These are phyloP conservation scores for Podosphaera xanthii DNA, from an alignment of 2,329 filamentous ascomycete genomes.

Conservation along the genomic window DNA sequence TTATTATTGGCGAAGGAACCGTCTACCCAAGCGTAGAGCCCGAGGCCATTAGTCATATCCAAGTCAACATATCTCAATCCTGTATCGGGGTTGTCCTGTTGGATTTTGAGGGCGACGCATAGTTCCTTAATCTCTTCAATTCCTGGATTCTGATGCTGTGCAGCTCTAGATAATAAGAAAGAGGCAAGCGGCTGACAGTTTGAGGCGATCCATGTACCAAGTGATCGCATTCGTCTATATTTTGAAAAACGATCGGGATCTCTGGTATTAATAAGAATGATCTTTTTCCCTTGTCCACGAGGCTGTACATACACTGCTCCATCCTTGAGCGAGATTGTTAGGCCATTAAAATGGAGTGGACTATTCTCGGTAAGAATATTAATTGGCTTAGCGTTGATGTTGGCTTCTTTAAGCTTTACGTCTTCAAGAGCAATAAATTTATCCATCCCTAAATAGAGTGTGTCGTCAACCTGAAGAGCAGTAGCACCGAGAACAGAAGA, in stretches of 20 bases:
- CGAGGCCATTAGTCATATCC: not conserved
- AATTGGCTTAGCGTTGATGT: not conserved
- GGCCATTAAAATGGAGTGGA: not conserved
- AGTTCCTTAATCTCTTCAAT: slow-evolving; percentile 1
- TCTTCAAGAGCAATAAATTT: not conserved
- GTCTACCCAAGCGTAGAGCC: not conserved
- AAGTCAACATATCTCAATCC: slow-evolving; percentile 1
- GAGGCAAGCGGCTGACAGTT: not conserved
- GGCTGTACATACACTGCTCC: not conserved
- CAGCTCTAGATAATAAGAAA: not conserved
- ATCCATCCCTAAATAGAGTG: not conserved
- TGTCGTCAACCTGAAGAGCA: not conserved
- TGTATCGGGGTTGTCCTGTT: not conserved
- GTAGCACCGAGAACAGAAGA: not conserved
- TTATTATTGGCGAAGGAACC: not conserved
- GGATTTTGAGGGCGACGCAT: not conserved
- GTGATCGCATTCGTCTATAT: not conserved
- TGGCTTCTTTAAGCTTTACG: not conserved
- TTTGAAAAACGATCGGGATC: not conserved
- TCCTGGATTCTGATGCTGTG: not conserved
- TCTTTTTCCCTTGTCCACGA: not conserved
- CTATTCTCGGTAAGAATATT: not conserved
- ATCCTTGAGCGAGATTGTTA: not conserved
- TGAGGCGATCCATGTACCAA: not conserved
- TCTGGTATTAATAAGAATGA: not conserved